Base-by-base conservation (phyloP, 1,139 yeast genomes). In the Sugiyamaella novakii region DNA sequence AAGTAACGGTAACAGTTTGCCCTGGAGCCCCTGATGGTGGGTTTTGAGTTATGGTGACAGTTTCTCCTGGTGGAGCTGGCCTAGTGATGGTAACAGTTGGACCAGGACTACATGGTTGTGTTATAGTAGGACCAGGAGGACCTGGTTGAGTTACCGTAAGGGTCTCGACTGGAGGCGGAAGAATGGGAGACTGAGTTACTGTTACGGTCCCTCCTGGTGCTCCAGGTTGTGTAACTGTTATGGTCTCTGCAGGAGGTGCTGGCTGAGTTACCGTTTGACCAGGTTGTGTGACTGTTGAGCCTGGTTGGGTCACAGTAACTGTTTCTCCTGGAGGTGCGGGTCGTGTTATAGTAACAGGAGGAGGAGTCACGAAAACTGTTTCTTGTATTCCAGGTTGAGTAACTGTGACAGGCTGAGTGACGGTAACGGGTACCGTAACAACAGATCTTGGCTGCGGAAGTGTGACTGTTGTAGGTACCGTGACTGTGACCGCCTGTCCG, bases 91-190 rank as follows among this genome's bases (percentile, higher is more conserved):
- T 22, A 22, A 22, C 25, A 8, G 25, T 22, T 22, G 5, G 25
- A 22, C 8, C 8, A 22, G 25, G 25, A 22, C 25, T 8, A 22
- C 25, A 5, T 22, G 25, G 25, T 22, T 22, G n/a, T n/a, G n/a
- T n/a, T n/a, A n/a, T n/a, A n/a, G n/a, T n/a, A 15, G 35, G 35
- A 15, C 12, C 33, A 4, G 31, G 42, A 11, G 27, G 17, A 19
- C 44, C 48, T 8, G 50, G 51, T 12, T 52, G 47, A 14, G 56
- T 52, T 4, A 54, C 54, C 3, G 59, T 49, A n/a, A n/a, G n/a
- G n/a, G n/a, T n/a, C n/a, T n/a, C n/a, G 22, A 53, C 53, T 7
- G 52, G n/a, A n/a, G n/a, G n/a, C n/a, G n/a, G n/a, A n/a, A n/a
- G 47, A 5, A 24, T 24, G 8, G 35, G 39, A 17, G 21, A 7